Base-by-base conservation (phyloP, 768 basidiomycete genomes). In the Lactarius sp. region DNA sequence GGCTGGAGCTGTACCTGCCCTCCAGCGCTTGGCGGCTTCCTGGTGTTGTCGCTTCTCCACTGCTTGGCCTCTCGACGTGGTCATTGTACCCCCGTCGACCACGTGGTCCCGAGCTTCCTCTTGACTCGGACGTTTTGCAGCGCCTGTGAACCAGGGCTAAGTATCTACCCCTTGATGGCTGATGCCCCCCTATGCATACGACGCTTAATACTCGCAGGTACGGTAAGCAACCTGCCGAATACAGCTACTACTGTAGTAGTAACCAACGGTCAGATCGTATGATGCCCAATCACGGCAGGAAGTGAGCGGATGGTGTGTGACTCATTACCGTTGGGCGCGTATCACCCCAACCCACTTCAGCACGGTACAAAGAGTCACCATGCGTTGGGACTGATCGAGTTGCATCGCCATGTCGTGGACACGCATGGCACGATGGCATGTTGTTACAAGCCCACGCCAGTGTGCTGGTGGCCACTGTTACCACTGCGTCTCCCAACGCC, bases 1-100 rank as follows among this genome's bases (percentile, higher is more conserved):
- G n/a, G 41, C 36, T 39, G 36, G 50, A 18, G 22, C 37, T 16
- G 58, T 59, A 50, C 58, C 49, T 56, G 16, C 18, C 61, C 55
- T 41, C 41, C 61, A 37, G 55, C 61, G 61, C 50, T 52, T 51
- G 41, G 20, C 36, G 22, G 50, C 6, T n/a, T 33, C 7, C 31
- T 46, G n/a, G n/a, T 4, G 20, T 22, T 20, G 18, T 52, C 18
- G 20, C n/a, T 46, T 46, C 33, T 54, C 51, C 13, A 53, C 47
- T 13, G 46, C 52, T 31, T 12, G n/a, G 22, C 5, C 12, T 33
- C 49, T 13, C 41, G 39, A 36, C 42, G 61, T 37, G 41, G 39
- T 18, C n/a, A 34, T 34, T 12, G n/a, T 31, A 12, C 42, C 18
- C 54, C 27, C 16, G n/a, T 47, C 20, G 46, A 20, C 16, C 20